A percentile compares a stretch with the other conserved stretches of the same genome.
Conservation (phyloP, 192 early-diverging fungal genomes). For the Coemansia sp. region DNA sequence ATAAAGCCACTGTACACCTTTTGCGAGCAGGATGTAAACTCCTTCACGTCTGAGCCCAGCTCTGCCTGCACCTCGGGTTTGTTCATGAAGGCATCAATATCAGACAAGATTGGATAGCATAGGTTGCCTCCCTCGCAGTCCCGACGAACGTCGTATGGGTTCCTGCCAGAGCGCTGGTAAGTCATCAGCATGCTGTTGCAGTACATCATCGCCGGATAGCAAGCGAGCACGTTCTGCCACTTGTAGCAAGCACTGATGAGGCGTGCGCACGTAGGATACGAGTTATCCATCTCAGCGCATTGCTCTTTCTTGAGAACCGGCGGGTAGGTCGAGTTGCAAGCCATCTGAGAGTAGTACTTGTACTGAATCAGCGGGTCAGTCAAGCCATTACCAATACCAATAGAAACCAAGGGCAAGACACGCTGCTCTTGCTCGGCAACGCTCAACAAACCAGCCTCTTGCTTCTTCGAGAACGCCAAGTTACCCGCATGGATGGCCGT, state of each 20-base stretch:
- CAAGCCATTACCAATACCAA: constrained; percentile 92
- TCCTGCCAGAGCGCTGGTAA: constrained; percentile 81
- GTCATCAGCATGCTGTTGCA: constrained; percentile 84
- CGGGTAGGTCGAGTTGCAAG: constrained; percentile 71
- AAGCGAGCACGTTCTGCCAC: constrained; percentile 72
- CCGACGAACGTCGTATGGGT: constrained; percentile 93
- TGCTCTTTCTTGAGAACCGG: constrained; percentile 75
- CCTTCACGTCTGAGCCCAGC: constrained; percentile 73
- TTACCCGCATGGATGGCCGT: constrained; percentile 80
- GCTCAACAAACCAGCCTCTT: constrained; percentile 18
- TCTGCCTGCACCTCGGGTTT: constrained; percentile 68
- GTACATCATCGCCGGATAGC: constrained; percentile 82
- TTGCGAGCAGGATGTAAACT: constrained; percentile 84
- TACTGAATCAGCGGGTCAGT: constrained; percentile 90
- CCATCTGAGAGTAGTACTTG: constrained; percentile 82
- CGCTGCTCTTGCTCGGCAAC: constrained; percentile 50
- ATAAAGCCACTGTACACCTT: constrained; percentile 80
- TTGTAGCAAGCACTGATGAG: constrained; percentile 87
- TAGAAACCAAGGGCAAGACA: constrained; percentile 71
- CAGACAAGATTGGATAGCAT: constrained; percentile 85
- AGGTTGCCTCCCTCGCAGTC: constrained; percentile 82
- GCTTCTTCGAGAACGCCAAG: constrained; percentile 53
- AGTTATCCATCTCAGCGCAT: constrained; percentile 75
- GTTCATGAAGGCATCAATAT: constrained; percentile 84
- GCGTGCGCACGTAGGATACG: constrained; percentile 73